A percentile compares a stretch with the other conserved stretches of the same genome.
phyloP scores from a whole-genome alignment of 345 rosid genomes.

The Microcos paniculata region DNA sequence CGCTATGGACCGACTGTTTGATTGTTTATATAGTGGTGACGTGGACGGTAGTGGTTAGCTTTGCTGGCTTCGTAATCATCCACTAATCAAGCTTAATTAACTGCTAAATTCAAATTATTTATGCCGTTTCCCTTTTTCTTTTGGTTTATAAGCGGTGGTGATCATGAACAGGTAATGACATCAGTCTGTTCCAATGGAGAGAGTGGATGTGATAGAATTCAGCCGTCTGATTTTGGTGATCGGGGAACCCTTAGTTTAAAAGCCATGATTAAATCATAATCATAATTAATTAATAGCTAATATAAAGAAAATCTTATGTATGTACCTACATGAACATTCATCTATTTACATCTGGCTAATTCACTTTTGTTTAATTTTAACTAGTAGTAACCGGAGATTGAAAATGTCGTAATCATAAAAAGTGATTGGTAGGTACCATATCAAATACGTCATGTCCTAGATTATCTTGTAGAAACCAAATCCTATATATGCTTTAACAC shows the following conservation, averaged over 20 bases:
- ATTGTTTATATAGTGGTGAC: conserved; percentile 34
- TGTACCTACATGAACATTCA: background rate
- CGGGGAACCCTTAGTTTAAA: background rate
- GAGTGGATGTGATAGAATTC: background rate
- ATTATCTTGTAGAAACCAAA: background rate
- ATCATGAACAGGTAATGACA: background rate
- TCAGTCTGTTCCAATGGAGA: background rate
- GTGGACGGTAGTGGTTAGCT: conserved; percentile 26
- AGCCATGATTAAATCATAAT: background rate
- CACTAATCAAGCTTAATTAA: conserved; percentile 18
- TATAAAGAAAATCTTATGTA: too few relatives aligned
- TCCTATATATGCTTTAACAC: too few relatives aligned
- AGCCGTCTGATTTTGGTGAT: background rate
- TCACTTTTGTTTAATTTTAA: background rate
- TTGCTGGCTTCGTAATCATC: conserved; percentile 22
- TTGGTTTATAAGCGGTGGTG: conserved; percentile 2
- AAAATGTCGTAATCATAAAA: background rate
- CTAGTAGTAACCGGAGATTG: background rate
- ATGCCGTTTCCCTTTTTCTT: background rate
- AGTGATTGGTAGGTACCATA: background rate
- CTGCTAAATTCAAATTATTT: background rate
- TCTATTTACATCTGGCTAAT: background rate
- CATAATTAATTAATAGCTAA: too few relatives aligned
- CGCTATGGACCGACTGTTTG: conserved; percentile 46
- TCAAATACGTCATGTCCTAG: background rate